Conservation (phyloP, 2,329 filamentous ascomycete genomes). For the Beauveria sp. region DNA sequence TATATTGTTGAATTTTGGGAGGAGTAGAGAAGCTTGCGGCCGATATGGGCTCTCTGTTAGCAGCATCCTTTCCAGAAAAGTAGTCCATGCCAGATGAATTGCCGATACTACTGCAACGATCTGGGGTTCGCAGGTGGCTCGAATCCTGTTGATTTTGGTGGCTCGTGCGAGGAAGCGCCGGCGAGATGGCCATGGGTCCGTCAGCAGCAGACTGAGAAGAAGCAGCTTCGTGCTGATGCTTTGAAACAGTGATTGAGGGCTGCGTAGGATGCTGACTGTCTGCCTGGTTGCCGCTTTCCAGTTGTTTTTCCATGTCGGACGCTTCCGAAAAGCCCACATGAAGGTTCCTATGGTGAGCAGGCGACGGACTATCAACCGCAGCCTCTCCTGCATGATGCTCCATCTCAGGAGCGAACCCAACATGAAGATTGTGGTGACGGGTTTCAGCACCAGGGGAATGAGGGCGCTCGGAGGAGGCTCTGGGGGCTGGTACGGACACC, state of each 20-base stretch:
- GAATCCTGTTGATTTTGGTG: background rate
- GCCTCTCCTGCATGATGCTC: background rate
- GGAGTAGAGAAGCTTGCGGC: constrained; percentile 26
- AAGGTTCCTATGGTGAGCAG: constrained; percentile 24
- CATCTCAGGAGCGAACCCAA: constrained; percentile 23
- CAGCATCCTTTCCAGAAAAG: constrained; percentile 23
- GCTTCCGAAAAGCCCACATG: constrained; percentile 50
- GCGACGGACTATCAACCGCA: constrained; percentile 15
- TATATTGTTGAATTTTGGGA: constrained; percentile 50
- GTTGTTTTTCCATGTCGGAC: constrained; percentile 12
- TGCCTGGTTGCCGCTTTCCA: background rate
- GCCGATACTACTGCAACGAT: constrained; percentile 2
- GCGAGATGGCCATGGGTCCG: background rate
- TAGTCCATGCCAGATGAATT: constrained; percentile 16
- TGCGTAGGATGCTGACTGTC: background rate
- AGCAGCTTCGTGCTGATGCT: background rate
- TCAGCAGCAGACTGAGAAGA: background rate
- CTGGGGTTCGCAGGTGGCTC: background rate
- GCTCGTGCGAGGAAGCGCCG: background rate
- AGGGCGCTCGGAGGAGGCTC: constrained; percentile 10
- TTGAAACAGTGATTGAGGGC: constrained; percentile 8
- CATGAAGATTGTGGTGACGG: constrained; percentile 22
- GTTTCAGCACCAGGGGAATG: constrained; percentile 15
- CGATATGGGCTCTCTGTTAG: constrained; percentile 36
- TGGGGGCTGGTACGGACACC: constrained; percentile 6